A percentile compares a stretch with the other conserved stretches of the same genome.
These are phyloP conservation scores for Coprinopsis sp. DNA, from an alignment of 768 basidiomycete genomes.

Conservation along the genomic window DNA sequence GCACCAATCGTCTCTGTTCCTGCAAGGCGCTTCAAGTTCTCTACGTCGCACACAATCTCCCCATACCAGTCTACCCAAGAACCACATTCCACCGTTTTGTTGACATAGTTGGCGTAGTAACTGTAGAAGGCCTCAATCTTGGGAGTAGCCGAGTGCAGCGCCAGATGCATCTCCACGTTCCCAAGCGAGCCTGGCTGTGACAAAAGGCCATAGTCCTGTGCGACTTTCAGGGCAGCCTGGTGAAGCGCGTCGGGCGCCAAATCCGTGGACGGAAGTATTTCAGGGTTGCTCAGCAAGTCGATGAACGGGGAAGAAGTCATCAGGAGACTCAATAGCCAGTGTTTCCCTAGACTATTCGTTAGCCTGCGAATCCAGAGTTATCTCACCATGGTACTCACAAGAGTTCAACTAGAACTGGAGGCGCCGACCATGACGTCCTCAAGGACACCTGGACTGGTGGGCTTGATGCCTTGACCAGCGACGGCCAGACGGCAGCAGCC, in stretches of 20 bases:
- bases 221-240: slow-evolving; percentile 47
- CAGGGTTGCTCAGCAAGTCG: slow-evolving; percentile 54
- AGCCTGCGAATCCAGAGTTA: slow-evolving; percentile 2
- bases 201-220: slow-evolving; percentile 43
- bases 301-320: slow-evolving; percentile 76
- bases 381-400: slow-evolving; percentile 39
- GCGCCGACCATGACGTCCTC: slow-evolving; percentile 62
- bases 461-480: slow-evolving; percentile 15
- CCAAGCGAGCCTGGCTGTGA: slow-evolving; percentile 45
- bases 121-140: slow-evolving; percentile 82
- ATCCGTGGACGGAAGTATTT: slow-evolving; percentile 30
- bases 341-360: slow-evolving; percentile 61
- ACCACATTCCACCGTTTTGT: slow-evolving; percentile 39
- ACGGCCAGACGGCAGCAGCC: slow-evolving; percentile 15
- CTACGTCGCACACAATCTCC: slow-evolving; percentile 60
- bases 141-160: slow-evolving; percentile 73
- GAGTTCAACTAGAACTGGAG: slow-evolving; percentile 59
- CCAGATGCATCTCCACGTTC: slow-evolving; percentile 67
- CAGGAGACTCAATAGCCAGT: slow-evolving; percentile 64
- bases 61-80: slow-evolving; percentile 90
- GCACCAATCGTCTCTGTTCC: slow-evolving; percentile 47
- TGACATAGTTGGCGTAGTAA: slow-evolving; percentile 48
- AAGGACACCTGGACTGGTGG: slow-evolving; percentile 59
- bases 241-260: slow-evolving; percentile 50
- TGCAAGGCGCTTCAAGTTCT: slow-evolving; percentile 51